Evolutionary conservation across 805 yeast genomes (phyloP), one percentile per base, ranked within the genome.

Genomic region (Nakazawaea wyomingensis): DNA sequence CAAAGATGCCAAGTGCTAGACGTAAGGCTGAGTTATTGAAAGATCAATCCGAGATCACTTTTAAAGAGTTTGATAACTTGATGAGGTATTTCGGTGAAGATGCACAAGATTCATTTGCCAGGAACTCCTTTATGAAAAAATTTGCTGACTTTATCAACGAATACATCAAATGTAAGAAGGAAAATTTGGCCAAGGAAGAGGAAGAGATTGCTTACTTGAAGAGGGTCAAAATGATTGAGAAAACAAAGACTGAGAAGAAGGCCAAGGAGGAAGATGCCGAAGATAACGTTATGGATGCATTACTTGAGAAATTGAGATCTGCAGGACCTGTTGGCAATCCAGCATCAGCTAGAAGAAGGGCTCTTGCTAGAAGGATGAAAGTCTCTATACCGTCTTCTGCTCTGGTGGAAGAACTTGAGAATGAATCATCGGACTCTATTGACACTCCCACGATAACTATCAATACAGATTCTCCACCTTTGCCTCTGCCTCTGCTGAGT

Each of bases 291-390:
- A 88, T 93, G 85, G 99, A 93, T 59, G 77, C 83, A 28, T 68
- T 93, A 38, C 71, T 93, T 45, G 95, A 89, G 59, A 87, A 85
- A 55, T 73, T 93, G 55, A 83, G 89, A 56, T 89, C 90, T 14
- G 86, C 93, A 0, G 95, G 91, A 1, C 85, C 93, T 9, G 64
- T 80, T 4, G 80, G 86, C 5, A 93, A 89, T 48, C 78, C 93
- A 1, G 68, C 86, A 2, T 76, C 88, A 3, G 95, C 96, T 0
- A 71, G 95, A 53, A 78, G 87, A 53, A 71, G 93, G 42, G 95
- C 91, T 1, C 68, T 81, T 52, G 83, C 87, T 44, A 76, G 89
- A 50, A 80, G 39, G 41, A 44, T 24, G 48, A 39, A 33, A 37
- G 46, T 37, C 39, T 39, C 29, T 30, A 27, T 21, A 30, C 40